Percentiles rank a stretch among this genome's conserved stretches.
These are phyloP conservation scores for Pseudonitzschia delicatissima DNA, from an alignment of 108 stramenopile species.

Conservation along the genomic window DNA sequence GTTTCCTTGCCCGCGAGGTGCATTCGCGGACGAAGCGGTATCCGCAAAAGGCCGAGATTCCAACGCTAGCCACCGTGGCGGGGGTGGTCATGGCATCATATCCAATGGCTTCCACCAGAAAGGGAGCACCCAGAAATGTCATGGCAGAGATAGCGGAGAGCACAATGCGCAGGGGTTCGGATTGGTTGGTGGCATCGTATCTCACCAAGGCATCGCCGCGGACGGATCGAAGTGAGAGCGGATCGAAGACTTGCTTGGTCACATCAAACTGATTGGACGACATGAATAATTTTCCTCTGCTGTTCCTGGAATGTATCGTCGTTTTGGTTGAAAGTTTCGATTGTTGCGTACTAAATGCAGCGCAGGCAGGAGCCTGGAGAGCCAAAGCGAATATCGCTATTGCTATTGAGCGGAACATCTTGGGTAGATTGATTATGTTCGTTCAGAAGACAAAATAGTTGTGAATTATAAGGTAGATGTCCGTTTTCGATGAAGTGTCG, in stretches of 20 bases:
- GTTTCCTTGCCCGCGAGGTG: conserved; percentile 53
- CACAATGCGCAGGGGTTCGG: conserved; percentile 76
- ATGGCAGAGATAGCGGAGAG: conserved; percentile 50
- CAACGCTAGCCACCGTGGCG: conserved; percentile 18
- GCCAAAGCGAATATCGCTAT: too few relatives aligned
- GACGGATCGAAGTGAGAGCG: conserved; percentile 59
- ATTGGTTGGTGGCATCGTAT: conserved; percentile 75
- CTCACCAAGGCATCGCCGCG: conserved; percentile 73
- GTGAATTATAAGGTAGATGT: too few relatives aligned
- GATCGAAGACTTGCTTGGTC: conserved; percentile 74
- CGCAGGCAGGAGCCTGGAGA: too few relatives aligned
- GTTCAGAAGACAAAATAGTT: too few relatives aligned
- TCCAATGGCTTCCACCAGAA: conserved; percentile 48
- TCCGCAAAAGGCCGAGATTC: conserved; percentile 29
- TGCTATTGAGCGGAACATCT: too few relatives aligned
- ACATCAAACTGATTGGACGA: conserved; percentile 69
- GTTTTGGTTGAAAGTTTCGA: too few relatives aligned
- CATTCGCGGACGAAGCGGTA: conserved; percentile 65
- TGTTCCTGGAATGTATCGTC: too few relatives aligned
- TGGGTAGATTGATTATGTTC: too few relatives aligned
- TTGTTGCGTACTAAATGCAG: too few relatives aligned
- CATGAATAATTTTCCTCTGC: conserved; percentile 18
- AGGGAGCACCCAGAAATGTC: conserved; percentile 47
- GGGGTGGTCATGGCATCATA: conserved; percentile 25
- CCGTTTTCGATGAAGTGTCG: too few relatives aligned